Base-by-base conservation (phyloP, 352 stramenopile genomes). In the Pythium angustatum region DNA sequence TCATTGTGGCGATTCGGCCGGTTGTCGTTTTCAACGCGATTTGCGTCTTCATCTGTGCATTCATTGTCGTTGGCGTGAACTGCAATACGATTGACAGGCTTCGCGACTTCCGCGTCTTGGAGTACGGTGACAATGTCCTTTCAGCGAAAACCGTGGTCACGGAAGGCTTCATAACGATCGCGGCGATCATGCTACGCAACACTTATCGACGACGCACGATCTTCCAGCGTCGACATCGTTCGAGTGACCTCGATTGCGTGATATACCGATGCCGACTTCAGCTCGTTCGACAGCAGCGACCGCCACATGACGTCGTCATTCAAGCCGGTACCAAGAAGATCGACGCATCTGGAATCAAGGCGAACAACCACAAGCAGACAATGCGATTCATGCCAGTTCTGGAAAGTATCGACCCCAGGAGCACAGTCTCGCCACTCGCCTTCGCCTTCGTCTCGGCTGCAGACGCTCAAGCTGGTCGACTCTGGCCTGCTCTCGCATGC, bases 11-110 rank as follows among this genome's bases (percentile, higher is more conserved):
- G 21, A 55, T 66, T 22, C 59, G 59, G 19, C 51, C 17, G 21
- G 21, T 66, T 17, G 34, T 43, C 7, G 30, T 60, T n/a, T 27
- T 68, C 14, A 68, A 43, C 34, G 21, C 34, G 17, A 43, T 61
- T 30, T 49, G 41, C 53, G 57, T 61, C 30, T 22, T 56, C 30
- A 15, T 45, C 30, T 33, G 33, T 19, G 26, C 57, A 26, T 54
- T 57, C 26, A 41, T 64, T 12, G 48, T 52, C 2, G 5, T 53
- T 15, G 41, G 45, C 10, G 49, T 52, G 9, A 61, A 50, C 19
- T 40, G 50, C n/a, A 47, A 60, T 5, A n/a, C 31, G 10, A 56
- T 43, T 24, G 53, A 64, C 21, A 24, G 56, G 11, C n/a, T 62
- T 21, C 21, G 36, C 36, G 19, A 31, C 5, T 70, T 70, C 36